Evolutionary conservation across 805 yeast species (phyloP).

Genomic region (Metschnikowia lochheadii): DNA sequence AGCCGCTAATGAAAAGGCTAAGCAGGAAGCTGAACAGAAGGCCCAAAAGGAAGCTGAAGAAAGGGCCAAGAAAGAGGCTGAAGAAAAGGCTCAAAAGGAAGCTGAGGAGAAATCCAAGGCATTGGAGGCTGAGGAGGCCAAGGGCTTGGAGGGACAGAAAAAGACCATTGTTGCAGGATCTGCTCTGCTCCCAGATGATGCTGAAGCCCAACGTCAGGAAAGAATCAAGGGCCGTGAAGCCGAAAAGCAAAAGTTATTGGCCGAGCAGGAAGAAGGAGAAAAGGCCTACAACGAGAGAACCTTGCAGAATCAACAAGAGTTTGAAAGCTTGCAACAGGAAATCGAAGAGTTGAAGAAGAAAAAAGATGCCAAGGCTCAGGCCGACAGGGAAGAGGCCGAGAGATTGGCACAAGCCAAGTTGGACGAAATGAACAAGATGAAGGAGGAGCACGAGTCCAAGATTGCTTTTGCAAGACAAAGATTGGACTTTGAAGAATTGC

Average conservation of each 20-base stretch:
- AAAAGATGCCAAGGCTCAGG: slow-evolving; percentile 21
- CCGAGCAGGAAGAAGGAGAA: slow-evolving; percentile 27
- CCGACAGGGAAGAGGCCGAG: slow-evolving; percentile 27
- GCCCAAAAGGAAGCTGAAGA: slow-evolving; percentile 13
- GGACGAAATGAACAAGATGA: slow-evolving; percentile 31
- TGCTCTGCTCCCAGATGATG: slow-evolving; percentile 11
- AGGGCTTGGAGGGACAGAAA: slow-evolving; percentile 24
- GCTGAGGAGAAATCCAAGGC: slow-evolving; percentile 7
- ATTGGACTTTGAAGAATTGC: slow-evolving; percentile 36
- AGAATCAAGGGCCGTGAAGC: slow-evolving; percentile 24
- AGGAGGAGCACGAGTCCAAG: slow-evolving; percentile 32
- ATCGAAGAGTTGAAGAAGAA: slow-evolving; percentile 28
- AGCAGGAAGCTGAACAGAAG: slow-evolving; percentile 12
- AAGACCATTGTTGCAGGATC: slow-evolving; percentile 9
- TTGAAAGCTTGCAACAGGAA: slow-evolving; percentile 26
- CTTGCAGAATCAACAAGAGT: slow-evolving; percentile 24
- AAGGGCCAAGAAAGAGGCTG: slow-evolving; percentile 15
- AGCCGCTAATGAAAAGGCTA: slow-evolving; percentile 27
- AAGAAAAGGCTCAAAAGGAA: not conserved
- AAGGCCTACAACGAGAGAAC: slow-evolving; percentile 23
- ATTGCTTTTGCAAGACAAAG: slow-evolving; percentile 26
- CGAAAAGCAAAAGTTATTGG: slow-evolving; percentile 22
- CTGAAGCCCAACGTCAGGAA: slow-evolving; percentile 25
- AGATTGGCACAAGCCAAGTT: slow-evolving; percentile 28
- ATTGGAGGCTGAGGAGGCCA: not conserved